Evolutionary conservation across 2,329 filamentous ascomycete species (phyloP).

Genomic region (Stromatinia cepivora): DNA sequence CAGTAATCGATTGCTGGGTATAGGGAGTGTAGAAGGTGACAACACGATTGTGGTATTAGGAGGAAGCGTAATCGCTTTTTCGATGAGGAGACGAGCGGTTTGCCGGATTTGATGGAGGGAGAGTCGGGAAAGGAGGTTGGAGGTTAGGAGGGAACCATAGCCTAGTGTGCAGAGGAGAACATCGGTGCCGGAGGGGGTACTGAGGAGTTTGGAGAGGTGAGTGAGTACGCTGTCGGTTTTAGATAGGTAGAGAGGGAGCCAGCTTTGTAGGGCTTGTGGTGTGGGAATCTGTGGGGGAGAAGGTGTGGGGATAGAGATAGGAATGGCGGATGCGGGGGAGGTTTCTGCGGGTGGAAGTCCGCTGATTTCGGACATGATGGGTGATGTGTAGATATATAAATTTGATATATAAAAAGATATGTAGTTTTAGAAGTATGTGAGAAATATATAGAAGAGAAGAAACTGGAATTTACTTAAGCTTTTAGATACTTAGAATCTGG

Average conservation of each 20-base stretch:
- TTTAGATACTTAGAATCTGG: neutral
- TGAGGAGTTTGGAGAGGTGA: conserved; percentile 62
- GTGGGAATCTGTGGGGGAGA: conserved; percentile 29
- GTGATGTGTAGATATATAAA: neutral
- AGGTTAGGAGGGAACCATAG: conserved; percentile 62
- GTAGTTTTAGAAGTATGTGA: neutral
- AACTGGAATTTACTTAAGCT: conserved; percentile 1
- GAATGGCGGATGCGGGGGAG: conserved; percentile 28
- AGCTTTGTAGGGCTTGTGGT: conserved; percentile 32
- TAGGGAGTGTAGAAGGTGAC: conserved; percentile 31
- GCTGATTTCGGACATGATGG: conserved; percentile 36
- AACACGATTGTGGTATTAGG: conserved; percentile 51
- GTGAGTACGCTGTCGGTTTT: conserved; percentile 44
- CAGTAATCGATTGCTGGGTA: conserved; percentile 41
- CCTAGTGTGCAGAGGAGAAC: conserved; percentile 66
- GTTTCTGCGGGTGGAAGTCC: conserved; percentile 32
- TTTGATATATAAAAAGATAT: neutral
- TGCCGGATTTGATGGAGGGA: conserved; percentile 58
- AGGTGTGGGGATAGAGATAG: conserved; percentile 24
- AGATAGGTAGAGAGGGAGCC: conserved; percentile 40
- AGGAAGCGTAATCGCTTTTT: conserved; percentile 54
- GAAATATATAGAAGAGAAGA: neutral
- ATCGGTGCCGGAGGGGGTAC: conserved; percentile 69
- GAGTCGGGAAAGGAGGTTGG: conserved; percentile 52
- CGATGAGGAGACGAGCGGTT: conserved; percentile 52